phyloP scores from a whole-genome alignment of 129 eudicot species.

The Centrapalus pauciflorus region DNA sequence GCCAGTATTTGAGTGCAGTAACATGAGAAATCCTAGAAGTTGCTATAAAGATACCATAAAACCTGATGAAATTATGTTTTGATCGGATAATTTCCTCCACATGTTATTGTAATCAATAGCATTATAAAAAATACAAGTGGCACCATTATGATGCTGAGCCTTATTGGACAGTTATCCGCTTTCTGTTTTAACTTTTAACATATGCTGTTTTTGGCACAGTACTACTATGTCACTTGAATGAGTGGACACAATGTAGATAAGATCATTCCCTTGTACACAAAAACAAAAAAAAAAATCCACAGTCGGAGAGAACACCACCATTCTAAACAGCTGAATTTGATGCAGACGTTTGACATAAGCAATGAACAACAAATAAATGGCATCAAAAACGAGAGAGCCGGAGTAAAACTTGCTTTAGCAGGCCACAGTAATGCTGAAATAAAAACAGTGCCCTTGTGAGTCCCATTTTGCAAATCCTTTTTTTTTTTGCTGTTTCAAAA shows the following conservation, averaged over 20 bases:
- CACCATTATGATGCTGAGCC: not conserved
- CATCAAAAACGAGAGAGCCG: not conserved
- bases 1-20: not conserved
- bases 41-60: not conserved
- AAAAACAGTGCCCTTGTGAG: not conserved
- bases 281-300: not conserved
- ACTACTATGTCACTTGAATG: not conserved
- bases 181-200: not conserved
- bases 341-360: not conserved
- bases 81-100: not conserved
- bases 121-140: not conserved
- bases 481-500: not conserved
- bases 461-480: not conserved
- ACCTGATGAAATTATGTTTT: not conserved
- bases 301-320: no score
- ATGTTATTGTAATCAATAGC: not conserved
- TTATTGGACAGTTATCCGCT: not conserved
- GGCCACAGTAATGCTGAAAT: not conserved
- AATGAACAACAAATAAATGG: not conserved
- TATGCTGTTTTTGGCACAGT: not conserved
- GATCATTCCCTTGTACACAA: not conserved
- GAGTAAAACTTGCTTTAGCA: not conserved
- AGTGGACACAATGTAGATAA: not conserved
- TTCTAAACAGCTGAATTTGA: not conserved
- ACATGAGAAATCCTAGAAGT: constrained; percentile 6